These are phyloP conservation scores for Nicotiana sylvestris DNA, from an alignment of 257 asterid genomes.

Conservation along the genomic window DNA sequence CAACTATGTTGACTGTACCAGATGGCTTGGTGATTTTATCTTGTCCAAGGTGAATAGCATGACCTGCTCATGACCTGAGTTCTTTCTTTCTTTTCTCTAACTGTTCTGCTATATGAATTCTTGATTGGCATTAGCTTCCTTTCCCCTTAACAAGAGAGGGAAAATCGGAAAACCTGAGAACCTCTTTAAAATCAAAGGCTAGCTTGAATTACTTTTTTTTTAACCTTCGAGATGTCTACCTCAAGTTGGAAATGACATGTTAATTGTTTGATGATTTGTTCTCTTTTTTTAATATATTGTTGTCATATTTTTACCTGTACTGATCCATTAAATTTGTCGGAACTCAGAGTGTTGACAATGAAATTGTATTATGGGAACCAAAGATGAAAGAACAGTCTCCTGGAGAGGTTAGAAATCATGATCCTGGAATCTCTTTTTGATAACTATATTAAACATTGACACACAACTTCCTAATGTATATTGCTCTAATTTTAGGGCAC, in stretches of 20 bases:
- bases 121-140: not conserved
- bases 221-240: not conserved
- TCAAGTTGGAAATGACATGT: not conserved
- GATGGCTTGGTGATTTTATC: slow-evolving; percentile 95
- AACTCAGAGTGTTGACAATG: slow-evolving; percentile 92
- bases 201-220: not conserved
- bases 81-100: not conserved
- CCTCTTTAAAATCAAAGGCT: not conserved
- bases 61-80: not conserved
- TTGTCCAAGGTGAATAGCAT: slow-evolving; percentile 70
- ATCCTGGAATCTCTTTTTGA: slow-evolving; percentile 1
- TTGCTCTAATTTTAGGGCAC: slow-evolving; percentile 63
- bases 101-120: not conserved
- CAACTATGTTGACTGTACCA: slow-evolving; percentile 90
- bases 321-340: slow-evolving; percentile 8
- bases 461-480: slow-evolving; percentile 4
- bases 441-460: slow-evolving; percentile 10
- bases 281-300: not conserved
- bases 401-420: slow-evolving; percentile 71
- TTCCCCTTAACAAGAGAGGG: not conserved
- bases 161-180: not conserved
- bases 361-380: slow-evolving; percentile 94
- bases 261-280: not conserved
- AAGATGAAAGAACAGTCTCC: slow-evolving; percentile 94
- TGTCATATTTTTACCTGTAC: not conserved